phyloP scores from a whole-genome alignment of 2,329 filamentous ascomycete species.

The Aspergillus jensenii region DNA sequence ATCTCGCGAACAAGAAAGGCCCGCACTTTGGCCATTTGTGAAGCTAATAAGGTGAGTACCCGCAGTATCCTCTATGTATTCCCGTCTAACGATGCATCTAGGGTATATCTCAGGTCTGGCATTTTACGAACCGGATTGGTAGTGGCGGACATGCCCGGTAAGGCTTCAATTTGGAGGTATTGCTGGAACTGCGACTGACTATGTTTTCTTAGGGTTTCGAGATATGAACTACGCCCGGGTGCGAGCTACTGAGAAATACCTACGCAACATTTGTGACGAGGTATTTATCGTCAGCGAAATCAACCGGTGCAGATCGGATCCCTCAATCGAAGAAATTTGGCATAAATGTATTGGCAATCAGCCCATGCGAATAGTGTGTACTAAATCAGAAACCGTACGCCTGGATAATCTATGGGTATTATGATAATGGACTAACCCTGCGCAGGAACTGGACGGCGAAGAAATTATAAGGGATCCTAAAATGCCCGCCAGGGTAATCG shows the following conservation, averaged over 20 bases:
- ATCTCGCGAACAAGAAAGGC: not conserved
- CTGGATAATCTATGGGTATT: not conserved
- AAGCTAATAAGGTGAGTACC: conserved; percentile 19
- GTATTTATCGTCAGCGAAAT: conserved; percentile 22
- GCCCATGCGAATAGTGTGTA: conserved; percentile 20
- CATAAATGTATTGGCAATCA: conserved; percentile 3
- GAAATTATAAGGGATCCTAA: conserved; percentile 8
- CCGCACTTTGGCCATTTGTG: conserved; percentile 23
- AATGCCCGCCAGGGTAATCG: not conserved
- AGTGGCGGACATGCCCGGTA: conserved; percentile 24
- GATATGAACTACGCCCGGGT: conserved; percentile 23
- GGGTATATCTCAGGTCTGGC: conserved; percentile 21
- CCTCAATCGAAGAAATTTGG: conserved; percentile 17
- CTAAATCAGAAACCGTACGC: conserved; percentile 17
- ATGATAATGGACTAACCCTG: not conserved
- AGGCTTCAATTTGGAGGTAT: too few species aligned
- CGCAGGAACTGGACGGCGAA: conserved; percentile 12
- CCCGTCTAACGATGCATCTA: conserved; percentile 2
- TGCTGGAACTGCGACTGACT: not conserved
- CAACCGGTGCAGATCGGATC: conserved; percentile 18
- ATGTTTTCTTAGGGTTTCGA: conserved; percentile 16
- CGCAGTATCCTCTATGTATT: not conserved
- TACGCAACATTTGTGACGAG: conserved; percentile 21
- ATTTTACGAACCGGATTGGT: conserved; percentile 22
- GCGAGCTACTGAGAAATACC: conserved; percentile 21